Evolutionary conservation across 176 grass and related monocot genomes (phyloP), one percentile per base, ranked within the genome.

Genomic region (Chloris gayana): DNA sequence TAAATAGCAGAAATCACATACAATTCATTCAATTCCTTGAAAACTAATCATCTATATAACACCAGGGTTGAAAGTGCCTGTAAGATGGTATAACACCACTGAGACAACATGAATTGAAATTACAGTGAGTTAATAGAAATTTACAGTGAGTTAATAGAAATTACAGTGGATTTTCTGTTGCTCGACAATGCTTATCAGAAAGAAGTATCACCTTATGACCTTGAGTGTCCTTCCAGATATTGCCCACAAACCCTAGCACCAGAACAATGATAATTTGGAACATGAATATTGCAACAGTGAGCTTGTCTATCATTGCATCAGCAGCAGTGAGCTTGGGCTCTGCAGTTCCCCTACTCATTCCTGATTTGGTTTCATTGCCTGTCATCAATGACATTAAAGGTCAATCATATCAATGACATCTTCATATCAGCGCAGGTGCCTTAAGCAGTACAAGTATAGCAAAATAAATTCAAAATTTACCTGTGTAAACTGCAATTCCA

Each of bases 401-500:
- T 68, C 60, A 75, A 81, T 2, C 24, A 76, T 50, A 15, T 24
- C 8, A 17, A 49, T 42, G 58, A 69, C 44, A 60, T 83, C 61
- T 54, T 87, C 15, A 46, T 22, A 9, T 87, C 44, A 63, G 44
- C 53, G 61, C 17, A 84, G 50, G 60, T 69, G 75, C 30, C 29
- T 67, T 32, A 47, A 22, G 57, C 37, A 74, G 32, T 42, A 27
- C 39, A 84, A 51, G 15, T 54, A 74, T 77, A 51, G 26, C 50
- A 76, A 67, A 30, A 72, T 25, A 56, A 47, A 59, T 62, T 53
- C 37, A 75, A 49, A 64, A 37, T 72, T 81, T 89, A 84, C 95
- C 95, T 91, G 95, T 97, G 83, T 97, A 94, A 83, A 97, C 84
- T 74, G 95, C 95, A 67, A 97, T 85, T 84, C 95, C 95, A 75